Evolutionary conservation across 148 eudicot species (phyloP).

Genomic region (Camellia granthamiana): DNA sequence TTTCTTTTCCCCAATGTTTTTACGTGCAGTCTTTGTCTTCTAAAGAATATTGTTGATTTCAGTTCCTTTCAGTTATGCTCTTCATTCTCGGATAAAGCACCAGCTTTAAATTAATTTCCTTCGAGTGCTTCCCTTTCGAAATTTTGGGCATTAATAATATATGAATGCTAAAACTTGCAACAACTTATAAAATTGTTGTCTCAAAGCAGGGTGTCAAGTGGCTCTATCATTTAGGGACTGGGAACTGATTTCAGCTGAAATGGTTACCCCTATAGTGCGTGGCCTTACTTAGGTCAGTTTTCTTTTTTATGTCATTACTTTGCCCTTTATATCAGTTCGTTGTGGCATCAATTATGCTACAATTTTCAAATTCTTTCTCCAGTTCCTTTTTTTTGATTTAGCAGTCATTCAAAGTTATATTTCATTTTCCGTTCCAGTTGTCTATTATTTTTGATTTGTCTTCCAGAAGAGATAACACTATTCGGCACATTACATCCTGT

Average conservation of each 20-base stretch:
- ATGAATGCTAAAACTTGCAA: slow-evolving; percentile 27
- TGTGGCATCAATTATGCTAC: slow-evolving; percentile 43
- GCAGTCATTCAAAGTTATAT: slow-evolving; percentile 25
- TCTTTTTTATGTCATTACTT: slow-evolving; percentile 36
- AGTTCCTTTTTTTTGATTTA: slow-evolving; percentile 29
- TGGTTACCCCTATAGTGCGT: slow-evolving; percentile 67
- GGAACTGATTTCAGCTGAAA: slow-evolving; percentile 79
- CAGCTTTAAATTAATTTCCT: slow-evolving; percentile 38
- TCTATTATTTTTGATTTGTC: slow-evolving; percentile 8
- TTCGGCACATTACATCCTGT: background rate
- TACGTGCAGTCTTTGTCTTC: background rate
- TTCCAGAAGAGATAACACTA: background rate
- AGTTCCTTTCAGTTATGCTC: slow-evolving; percentile 29
- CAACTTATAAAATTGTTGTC: slow-evolving; percentile 74
- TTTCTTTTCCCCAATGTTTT: background rate
- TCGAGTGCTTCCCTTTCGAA: slow-evolving; percentile 48
- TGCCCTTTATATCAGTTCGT: slow-evolving; percentile 46
- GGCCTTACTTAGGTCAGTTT: slow-evolving; percentile 87
- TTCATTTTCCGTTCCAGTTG: slow-evolving; percentile 10
- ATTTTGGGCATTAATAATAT: slow-evolving; percentile 36
- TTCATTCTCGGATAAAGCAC: slow-evolving; percentile 37
- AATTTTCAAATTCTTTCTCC: slow-evolving; percentile 28
- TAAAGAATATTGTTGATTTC: slow-evolving; percentile 17
- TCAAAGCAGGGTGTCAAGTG: slow-evolving; percentile 88
- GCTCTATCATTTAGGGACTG: slow-evolving; percentile 77